Evolutionary conservation across 768 basidiomycete genomes (phyloP).

Genomic region (Tulasnella sp.): DNA sequence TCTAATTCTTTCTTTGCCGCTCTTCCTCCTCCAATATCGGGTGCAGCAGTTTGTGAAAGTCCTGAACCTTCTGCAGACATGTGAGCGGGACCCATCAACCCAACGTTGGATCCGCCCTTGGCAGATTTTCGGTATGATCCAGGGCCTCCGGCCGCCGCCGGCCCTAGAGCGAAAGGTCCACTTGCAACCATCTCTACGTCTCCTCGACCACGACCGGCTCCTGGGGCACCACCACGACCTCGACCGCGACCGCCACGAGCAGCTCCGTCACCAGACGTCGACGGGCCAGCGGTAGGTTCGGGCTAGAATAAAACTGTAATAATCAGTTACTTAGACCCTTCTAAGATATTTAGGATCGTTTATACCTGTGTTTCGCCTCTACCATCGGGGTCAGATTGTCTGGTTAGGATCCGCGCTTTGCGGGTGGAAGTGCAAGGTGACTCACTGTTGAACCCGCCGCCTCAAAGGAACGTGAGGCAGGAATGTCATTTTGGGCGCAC

Average conservation of each 20-base stretch:
- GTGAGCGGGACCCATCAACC: slow-evolving; percentile 42
- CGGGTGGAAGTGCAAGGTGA: not conserved
- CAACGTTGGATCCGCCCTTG: slow-evolving; percentile 52
- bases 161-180: slow-evolving; percentile 85
- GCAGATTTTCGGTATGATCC: slow-evolving; percentile 48
- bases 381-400: not conserved
- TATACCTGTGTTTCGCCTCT: not conserved
- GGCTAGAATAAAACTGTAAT: not conserved
- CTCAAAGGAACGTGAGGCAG: slow-evolving; percentile 14
- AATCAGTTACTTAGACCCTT: not conserved
- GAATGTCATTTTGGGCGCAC: slow-evolving; percentile 23
- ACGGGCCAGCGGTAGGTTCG: not conserved
- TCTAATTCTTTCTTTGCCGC: slow-evolving; percentile 16
- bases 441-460: slow-evolving; percentile 17
- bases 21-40: slow-evolving; percentile 37
- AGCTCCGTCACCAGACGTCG: slow-evolving; percentile 41
- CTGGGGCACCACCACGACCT: slow-evolving; percentile 48
- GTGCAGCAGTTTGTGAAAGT: slow-evolving; percentile 49
- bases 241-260: slow-evolving; percentile 36
- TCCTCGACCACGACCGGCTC: slow-evolving; percentile 38
- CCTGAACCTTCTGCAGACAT: slow-evolving; percentile 45
- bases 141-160: slow-evolving; percentile 56
- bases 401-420: not conserved
- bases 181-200: slow-evolving; percentile 74
- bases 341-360: not conserved